phyloP scores from a whole-genome alignment of 768 basidiomycete genomes.

The Nevesoporus exiguus region DNA sequence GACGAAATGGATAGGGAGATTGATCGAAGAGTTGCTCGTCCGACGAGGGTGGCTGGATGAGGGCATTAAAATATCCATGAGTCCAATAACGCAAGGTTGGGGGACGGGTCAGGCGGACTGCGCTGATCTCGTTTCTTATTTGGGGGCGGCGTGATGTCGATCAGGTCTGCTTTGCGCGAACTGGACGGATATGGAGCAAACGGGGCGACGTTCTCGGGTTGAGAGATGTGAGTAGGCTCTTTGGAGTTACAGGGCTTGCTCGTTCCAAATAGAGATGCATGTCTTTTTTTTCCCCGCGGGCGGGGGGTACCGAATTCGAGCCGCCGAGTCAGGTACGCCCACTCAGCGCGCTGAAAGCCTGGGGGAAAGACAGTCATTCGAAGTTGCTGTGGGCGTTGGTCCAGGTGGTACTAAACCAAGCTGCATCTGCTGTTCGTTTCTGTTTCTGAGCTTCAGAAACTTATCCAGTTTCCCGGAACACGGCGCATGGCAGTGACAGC shows the following conservation, averaged over 20 bases:
- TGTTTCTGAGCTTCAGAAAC: not conserved
- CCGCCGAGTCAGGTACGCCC: slow-evolving; percentile 16
- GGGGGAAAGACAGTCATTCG: not conserved
- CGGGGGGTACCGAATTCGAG: slow-evolving; percentile 11
- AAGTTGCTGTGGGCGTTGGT: not conserved
- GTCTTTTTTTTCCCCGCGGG: not conserved
- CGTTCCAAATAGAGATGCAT: slow-evolving; percentile 27
- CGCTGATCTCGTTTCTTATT: slow-evolving; percentile 10
- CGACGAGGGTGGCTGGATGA: slow-evolving; percentile 22
- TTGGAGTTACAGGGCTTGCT: slow-evolving; percentile 6
- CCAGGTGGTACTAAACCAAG: not conserved
- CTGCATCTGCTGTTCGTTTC: not conserved
- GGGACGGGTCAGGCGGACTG: not conserved
- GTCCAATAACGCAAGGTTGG: not conserved
- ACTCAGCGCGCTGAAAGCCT: not conserved
- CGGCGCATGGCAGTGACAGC: slow-evolving; percentile 22
- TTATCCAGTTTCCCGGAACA: slow-evolving; percentile 24
- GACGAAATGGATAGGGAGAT: slow-evolving; percentile 49
- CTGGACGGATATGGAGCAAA: slow-evolving; percentile 8
- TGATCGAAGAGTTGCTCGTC: slow-evolving; percentile 27
- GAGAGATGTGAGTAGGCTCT: not conserved
- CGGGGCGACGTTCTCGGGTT: not conserved
- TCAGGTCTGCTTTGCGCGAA: slow-evolving; percentile 15
- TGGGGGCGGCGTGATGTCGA: not conserved
- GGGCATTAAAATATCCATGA: slow-evolving; percentile 21